phyloP scores from a whole-genome alignment of 257 asterid species.

The Solanum gandarillasii region DNA sequence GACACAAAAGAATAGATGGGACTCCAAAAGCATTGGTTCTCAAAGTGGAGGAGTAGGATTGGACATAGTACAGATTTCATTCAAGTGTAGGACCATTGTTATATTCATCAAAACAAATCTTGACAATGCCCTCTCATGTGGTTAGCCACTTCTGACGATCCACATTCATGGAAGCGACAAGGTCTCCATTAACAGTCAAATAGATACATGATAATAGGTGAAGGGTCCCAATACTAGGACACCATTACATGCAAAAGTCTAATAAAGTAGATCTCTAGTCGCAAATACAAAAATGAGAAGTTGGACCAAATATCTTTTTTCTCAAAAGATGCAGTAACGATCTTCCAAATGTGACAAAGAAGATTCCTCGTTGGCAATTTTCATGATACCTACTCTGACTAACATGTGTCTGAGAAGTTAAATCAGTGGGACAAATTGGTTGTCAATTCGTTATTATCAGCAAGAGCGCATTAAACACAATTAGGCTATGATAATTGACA shows the following conservation, averaged over 20 bases:
- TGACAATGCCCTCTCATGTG: slow-evolving; percentile 21
- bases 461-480: slow-evolving; percentile 8
- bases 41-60: background rate
- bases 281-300: slow-evolving; percentile 17
- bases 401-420: slow-evolving; percentile 11
- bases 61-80: slow-evolving; percentile 14
- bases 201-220: slow-evolving; percentile 22
- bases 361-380: slow-evolving; percentile 47
- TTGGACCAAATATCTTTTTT: slow-evolving; percentile 17
- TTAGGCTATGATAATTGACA: background rate
- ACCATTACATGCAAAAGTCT: slow-evolving; percentile 28
- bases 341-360: slow-evolving; percentile 28
- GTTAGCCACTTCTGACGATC: slow-evolving; percentile 38
- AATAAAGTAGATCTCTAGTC: slow-evolving; percentile 23
- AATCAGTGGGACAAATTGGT: slow-evolving; percentile 18
- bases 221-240: slow-evolving; percentile 35
- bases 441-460: slow-evolving; percentile 14
- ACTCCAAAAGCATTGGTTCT: background rate
- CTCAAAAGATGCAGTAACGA: slow-evolving; percentile 23
- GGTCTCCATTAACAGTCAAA: slow-evolving; percentile 39
- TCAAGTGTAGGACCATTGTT: slow-evolving; percentile 28
- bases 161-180: slow-evolving; percentile 53
- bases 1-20: background rate
- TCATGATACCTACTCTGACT: slow-evolving; percentile 19
- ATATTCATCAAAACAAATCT: slow-evolving; percentile 15